Evolutionary conservation across 2,329 filamentous ascomycete species (phyloP).

Genomic region (Cytospora piceicola): DNA sequence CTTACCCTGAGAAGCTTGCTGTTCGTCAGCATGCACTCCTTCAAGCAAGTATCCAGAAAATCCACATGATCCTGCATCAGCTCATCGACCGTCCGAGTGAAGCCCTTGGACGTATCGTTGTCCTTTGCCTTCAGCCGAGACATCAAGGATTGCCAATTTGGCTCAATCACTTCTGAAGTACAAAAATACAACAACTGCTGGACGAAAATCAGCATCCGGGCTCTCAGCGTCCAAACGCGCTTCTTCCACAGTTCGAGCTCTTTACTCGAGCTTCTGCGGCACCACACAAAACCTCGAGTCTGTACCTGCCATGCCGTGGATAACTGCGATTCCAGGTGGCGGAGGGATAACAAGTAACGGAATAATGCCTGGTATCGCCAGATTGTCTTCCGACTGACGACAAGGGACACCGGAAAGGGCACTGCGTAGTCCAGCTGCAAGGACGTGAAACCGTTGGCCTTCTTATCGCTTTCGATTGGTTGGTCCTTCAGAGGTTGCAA

Average conservation of each 20-base stretch:
- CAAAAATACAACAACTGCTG: constrained; percentile 97
- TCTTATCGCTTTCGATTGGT: constrained; percentile 77
- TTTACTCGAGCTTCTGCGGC: constrained; percentile 73
- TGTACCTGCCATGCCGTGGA: constrained; percentile 90
- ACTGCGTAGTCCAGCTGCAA: constrained; percentile 93
- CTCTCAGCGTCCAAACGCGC: constrained; percentile 85
- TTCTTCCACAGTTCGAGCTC: constrained; percentile 91
- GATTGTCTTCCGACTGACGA: constrained; percentile 95
- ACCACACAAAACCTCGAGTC: constrained; percentile 79
- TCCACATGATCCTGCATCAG: constrained; percentile 99
- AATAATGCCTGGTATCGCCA: constrained; percentile 96
- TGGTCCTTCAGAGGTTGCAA: constrained; percentile 73
- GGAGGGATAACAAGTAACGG: constrained; percentile 86
- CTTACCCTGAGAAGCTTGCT: constrained; percentile 86
- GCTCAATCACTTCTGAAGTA: constrained; percentile 95
- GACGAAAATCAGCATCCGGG: constrained; percentile 95
- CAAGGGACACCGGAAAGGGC: constrained; percentile 91
- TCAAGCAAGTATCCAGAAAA: constrained; percentile 95
- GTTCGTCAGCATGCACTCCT: constrained; percentile 99
- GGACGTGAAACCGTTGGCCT: constrained; percentile 87
- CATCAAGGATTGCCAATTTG: constrained; percentile 96
- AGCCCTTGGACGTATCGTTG: constrained; percentile 42
- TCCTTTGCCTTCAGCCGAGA: constrained; percentile 72
- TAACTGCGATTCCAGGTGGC: constrained; percentile 85
- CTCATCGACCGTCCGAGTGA: constrained; percentile 83